Evolutionary conservation across 1,139 yeast genomes (phyloP).

Genomic region (Insectozyma bohioensis): DNA sequence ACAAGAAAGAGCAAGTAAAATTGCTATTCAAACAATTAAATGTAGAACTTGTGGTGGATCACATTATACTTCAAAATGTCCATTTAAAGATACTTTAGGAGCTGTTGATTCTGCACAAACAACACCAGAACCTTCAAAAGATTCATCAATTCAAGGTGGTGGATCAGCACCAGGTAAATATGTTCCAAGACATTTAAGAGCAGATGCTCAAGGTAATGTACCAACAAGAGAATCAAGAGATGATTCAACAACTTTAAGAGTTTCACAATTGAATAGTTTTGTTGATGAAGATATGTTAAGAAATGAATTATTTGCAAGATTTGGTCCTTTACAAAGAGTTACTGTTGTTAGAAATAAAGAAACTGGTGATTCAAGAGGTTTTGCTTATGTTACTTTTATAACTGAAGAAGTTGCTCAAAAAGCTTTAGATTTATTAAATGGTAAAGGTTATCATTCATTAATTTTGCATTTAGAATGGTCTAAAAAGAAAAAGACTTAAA

Average conservation of each 20-base stretch:
- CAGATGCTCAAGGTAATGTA: conserved; percentile 56
- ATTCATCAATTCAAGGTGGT: conserved; percentile 19
- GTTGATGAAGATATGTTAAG: conserved; percentile 84
- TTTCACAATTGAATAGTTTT: conserved; percentile 85
- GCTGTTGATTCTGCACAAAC: conserved; percentile 30
- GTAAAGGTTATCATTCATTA: conserved; percentile 90
- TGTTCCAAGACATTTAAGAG: conserved; percentile 79
- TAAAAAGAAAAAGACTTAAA: conserved; percentile 32
- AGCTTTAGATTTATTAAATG: conserved; percentile 79
- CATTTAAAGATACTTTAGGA: conserved; percentile 88
- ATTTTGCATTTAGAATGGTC: conserved; percentile 78
- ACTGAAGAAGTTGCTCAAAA: conserved; percentile 68
- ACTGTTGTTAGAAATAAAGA: conserved; percentile 88
- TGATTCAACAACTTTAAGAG: conserved; percentile 85
- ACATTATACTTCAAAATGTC: conserved; percentile 95
- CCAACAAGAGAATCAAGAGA: conserved; percentile 59
- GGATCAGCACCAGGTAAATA: conserved; percentile 46
- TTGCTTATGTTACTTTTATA: conserved; percentile 90
- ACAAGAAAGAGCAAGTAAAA: conserved; percentile 49
- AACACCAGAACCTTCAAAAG: conserved; percentile 26
- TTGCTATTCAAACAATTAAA: conserved; percentile 49
- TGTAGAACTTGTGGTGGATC: conserved; percentile 95
- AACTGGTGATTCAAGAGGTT: conserved; percentile 93
- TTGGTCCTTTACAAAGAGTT: conserved; percentile 77
- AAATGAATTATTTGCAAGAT: conserved; percentile 65